Base-by-base conservation (phyloP, 257 asterid genomes). In the Penstemon newberryi region DNA sequence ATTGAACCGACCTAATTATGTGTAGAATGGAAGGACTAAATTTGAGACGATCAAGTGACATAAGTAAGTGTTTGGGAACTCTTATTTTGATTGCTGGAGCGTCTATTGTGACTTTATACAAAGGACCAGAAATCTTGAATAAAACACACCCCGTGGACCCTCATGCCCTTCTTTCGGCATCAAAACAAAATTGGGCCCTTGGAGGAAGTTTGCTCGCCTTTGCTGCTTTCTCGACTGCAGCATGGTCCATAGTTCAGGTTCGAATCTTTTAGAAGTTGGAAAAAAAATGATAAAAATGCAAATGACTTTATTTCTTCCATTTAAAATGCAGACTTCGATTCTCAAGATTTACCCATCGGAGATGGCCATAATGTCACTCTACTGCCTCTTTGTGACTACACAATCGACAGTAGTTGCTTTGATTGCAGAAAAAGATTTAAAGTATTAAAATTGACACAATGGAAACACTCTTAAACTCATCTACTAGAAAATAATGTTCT, bases 161-260 rank as follows among this genome's bases (percentile, higher is more conserved):
- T 43, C 42, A 67, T 6, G 40, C 33, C 2, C 13, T 55, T 54
- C 25, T 59, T 68, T 63, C 25, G 36, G 63, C 76, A 12, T 54
- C 82, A 13, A 74, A 75, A 15, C 81, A 82, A 70, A 75, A 77
- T 58, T 79, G 90, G 87, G 51, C 75, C 0, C 75, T 79, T 15
- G 89, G 87, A 41, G 90, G 85, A 37, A 15, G 62, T 41, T 56
- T 82, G 51, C 84, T 84, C 15, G 76, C 81, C 5, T 42, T 63
- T 40, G 87, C 83, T 60, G 72, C 81, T 39, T 68, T 84, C 60
- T 79, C 80, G 4, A 73, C 77, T 60, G 85, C 90, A 7, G 66
- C 81, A 0, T 82, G 90, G 90, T 84, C 81, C 59, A 80, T 84
- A 50, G 78, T 77, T 64, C 85, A 84, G 86, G 89, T 77, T 38